phyloP scores from a whole-genome alignment of 345 rosid species.

The Eutrema heterophyllum region DNA sequence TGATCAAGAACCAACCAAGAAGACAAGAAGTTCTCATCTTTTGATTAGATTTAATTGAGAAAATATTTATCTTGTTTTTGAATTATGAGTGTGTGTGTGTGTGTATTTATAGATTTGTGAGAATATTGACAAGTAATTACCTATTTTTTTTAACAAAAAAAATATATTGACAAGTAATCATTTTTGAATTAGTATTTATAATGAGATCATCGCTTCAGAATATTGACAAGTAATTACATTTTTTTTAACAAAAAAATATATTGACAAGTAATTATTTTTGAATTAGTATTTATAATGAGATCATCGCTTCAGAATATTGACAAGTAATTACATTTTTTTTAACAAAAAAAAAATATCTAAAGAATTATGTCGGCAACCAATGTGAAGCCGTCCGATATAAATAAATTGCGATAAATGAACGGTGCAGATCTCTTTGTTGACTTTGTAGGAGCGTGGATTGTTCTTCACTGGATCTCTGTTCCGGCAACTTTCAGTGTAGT shows the following conservation, averaged over 20 bases:
- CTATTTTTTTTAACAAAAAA: too few species aligned
- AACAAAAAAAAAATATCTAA: not conserved
- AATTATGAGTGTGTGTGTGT: not conserved
- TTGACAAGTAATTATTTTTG: too few species aligned
- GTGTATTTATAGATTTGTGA: conserved; percentile 6
- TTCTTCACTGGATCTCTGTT: not conserved
- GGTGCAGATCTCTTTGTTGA: conserved; percentile 9
- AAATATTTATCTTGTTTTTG: not conserved
- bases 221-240: too few species aligned
- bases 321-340: too few species aligned
- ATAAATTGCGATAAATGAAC: not conserved
- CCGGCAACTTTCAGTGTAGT: not conserved
- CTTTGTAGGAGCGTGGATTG: not conserved
- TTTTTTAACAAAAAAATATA: too few species aligned
- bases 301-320: too few species aligned
- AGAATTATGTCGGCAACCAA: not conserved
- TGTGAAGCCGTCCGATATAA: conserved; percentile 11
- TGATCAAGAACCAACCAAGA: conserved; percentile 25
- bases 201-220: too few species aligned
- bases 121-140: not conserved
- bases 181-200: too few species aligned
- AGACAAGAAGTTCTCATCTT: conserved; percentile 18
- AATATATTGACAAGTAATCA: too few species aligned
- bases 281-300: too few species aligned
- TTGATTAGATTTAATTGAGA: not conserved